These are phyloP conservation scores for Leishmania amazonensis DNA, from an alignment of 208 protist genomes.

Conservation along the genomic window DNA sequence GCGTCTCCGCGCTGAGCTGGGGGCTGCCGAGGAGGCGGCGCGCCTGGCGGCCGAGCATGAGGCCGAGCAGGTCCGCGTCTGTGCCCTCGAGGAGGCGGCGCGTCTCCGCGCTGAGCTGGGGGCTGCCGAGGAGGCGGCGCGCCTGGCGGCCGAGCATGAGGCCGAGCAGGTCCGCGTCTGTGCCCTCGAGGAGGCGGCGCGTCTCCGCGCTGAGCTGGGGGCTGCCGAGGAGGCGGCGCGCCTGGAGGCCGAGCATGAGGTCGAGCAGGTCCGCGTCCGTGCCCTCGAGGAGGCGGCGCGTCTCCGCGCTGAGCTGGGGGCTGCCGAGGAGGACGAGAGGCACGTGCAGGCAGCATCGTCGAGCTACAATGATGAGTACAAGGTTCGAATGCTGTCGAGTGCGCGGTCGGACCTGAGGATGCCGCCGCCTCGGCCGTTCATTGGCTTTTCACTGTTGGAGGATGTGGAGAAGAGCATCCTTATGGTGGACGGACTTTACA, in stretches of 20 bases:
- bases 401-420: background rate
- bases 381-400: constrained; percentile 20
- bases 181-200: background rate
- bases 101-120: background rate
- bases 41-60: background rate
- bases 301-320: background rate
- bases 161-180: background rate
- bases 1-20: background rate
- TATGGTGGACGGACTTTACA: constrained; percentile 43
- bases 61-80: background rate
- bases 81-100: background rate
- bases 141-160: background rate
- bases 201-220: background rate
- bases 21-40: background rate
- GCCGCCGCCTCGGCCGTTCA: constrained; percentile 40
- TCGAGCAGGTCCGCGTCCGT: too few species aligned
- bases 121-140: background rate
- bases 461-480: constrained; percentile 27
- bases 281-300: background rate
- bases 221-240: background rate
- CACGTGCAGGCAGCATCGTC: background rate
- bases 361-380: constrained; percentile 37
- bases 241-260: background rate
- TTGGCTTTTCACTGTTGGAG: constrained; percentile 54
- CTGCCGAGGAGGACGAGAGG: background rate